Percentiles rank a stretch among this genome's conserved stretches.
These are phyloP conservation scores for Viola odorata DNA, from an alignment of 345 rosid genomes.

Conservation along the genomic window DNA sequence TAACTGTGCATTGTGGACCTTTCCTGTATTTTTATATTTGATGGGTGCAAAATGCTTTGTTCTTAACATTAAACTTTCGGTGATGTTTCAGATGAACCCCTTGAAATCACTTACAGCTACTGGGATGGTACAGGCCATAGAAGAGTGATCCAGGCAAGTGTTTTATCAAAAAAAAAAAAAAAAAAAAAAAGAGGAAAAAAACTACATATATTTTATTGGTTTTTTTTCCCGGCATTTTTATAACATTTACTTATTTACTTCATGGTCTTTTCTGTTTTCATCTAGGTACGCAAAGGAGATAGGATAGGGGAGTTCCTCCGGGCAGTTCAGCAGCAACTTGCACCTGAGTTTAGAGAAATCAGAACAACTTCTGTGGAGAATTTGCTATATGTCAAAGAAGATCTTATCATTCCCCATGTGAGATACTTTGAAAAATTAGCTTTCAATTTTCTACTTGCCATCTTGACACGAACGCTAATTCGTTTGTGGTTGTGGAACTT, in stretches of 20 bases:
- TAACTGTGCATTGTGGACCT: slow-evolving; percentile 20
- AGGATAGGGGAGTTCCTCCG: slow-evolving; percentile 83
- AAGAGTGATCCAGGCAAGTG: slow-evolving; percentile 74
- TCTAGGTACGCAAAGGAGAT: slow-evolving; percentile 85
- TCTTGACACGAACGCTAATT: slow-evolving; percentile 5
- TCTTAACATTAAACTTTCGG: slow-evolving; percentile 8
- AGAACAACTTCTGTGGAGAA: slow-evolving; percentile 92
- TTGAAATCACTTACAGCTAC: slow-evolving; percentile 94
- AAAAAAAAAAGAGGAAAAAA: background rate
- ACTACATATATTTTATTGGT: slow-evolving; percentile 7
- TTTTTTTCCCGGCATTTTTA: background rate
- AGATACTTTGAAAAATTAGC: slow-evolving; percentile 24
- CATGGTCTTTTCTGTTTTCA: background rate
- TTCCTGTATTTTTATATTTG: background rate
- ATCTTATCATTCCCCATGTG: slow-evolving; percentile 94
- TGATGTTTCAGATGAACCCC: slow-evolving; percentile 70
- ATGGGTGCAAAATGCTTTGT: slow-evolving; percentile 3
- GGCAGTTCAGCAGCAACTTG: slow-evolving; percentile 94
- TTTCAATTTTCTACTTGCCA: slow-evolving; percentile 1
- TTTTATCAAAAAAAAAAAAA: too few relatives aligned
- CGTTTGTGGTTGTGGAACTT: slow-evolving; percentile 24
- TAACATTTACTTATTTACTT: background rate
- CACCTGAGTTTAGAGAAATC: slow-evolving; percentile 96
- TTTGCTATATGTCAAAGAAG: slow-evolving; percentile 95
- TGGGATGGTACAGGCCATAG: slow-evolving; percentile 99